Base-by-base conservation (phyloP, 148 eudicot genomes). In the Euryodendron excelsum region DNA sequence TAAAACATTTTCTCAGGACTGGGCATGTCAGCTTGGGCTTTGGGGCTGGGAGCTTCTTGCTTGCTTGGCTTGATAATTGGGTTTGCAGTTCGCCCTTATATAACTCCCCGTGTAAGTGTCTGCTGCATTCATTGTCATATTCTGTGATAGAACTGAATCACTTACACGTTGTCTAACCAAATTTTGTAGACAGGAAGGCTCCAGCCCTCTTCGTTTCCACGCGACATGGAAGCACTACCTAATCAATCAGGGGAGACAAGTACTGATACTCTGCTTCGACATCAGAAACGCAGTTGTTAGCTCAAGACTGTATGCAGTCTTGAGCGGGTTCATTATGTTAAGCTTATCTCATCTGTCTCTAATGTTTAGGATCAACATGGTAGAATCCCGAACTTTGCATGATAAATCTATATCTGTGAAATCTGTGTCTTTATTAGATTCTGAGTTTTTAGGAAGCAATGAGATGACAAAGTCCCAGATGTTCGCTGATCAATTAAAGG, bases 221-320 rank as follows among this genome's bases (percentile, higher is more conserved):
- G 52, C 15, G 88, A 88, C 91, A 88, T 88, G 93, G 97, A 93
- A 58, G 78, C 82, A 63, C 69, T 91, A 66, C 97, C 93, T 66
- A 88, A 88, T 79, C 89, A 80, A 69, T 80, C 89, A 68, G 97
- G 92, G 78, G 93, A 93, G 83, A 75, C 89, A 45, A 90, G 25
- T 58, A 78, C 83, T 0, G 93, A 93, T 77, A 82, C 65, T 72
- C 68, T 89, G 72, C 90, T 93, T 74, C 89, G 97, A 37, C 90
- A 76, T 70, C 79, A 93, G 82, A 93, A 93, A 78, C 97, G 93
- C 79, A 91, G 31, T 84, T 91, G 97, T 86, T 93, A 89, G 82
- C 79, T 86, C 85, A 71, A 60, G 77, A 33, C 21, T 79, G 11
- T 72, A 21, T 70, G 37, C 33, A 0, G 33, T 80, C 77, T 37